Evolutionary conservation across 495 filamentous ascomycete genomes (phyloP).

Genomic region (Aspergillus kassunensis): DNA sequence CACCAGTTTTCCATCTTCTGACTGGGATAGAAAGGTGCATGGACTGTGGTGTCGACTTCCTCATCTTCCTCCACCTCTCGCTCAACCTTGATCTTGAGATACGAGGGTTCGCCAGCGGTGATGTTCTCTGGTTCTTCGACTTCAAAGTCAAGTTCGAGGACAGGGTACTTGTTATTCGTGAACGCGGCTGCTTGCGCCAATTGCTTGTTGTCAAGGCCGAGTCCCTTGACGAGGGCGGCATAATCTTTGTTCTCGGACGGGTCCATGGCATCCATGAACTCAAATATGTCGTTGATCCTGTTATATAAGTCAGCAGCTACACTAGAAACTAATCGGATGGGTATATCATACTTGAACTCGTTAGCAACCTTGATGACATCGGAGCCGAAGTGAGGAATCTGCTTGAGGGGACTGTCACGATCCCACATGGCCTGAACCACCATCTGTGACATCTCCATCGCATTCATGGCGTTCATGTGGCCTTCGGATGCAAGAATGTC

Average conservation of each 20-base stretch:
- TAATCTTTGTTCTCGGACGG: conserved; percentile 83
- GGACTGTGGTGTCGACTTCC: conserved; percentile 78
- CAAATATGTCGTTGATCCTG: conserved; percentile 84
- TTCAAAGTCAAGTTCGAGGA: conserved; percentile 84
- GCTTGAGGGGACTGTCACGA: conserved; percentile 91
- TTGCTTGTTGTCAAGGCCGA: conserved; percentile 77
- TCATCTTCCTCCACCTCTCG: conserved; percentile 75
- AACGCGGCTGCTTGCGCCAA: conserved; percentile 86
- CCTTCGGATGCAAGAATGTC: conserved; percentile 96
- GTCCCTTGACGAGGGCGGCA: conserved; percentile 63
- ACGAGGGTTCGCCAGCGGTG: conserved; percentile 72
- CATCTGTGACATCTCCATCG: conserved; percentile 99
- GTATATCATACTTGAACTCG: conserved; percentile 65
- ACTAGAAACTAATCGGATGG: neutral
- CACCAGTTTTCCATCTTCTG: conserved; percentile 99
- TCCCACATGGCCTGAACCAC: conserved; percentile 99
- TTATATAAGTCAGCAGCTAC: conserved; percentile 33
- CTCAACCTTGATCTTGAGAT: conserved; percentile 82
- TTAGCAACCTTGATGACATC: conserved; percentile 80
- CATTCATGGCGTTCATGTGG: conserved; percentile 92
- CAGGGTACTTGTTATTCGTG: conserved; percentile 96
- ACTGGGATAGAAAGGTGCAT: conserved; percentile 90
- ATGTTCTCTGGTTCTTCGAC: conserved; percentile 77
- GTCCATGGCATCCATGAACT: conserved; percentile 99
- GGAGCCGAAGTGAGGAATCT: conserved; percentile 91